Base-by-base conservation (phyloP, 768 basidiomycete genomes). In the Plicaturopsis crispa region DNA sequence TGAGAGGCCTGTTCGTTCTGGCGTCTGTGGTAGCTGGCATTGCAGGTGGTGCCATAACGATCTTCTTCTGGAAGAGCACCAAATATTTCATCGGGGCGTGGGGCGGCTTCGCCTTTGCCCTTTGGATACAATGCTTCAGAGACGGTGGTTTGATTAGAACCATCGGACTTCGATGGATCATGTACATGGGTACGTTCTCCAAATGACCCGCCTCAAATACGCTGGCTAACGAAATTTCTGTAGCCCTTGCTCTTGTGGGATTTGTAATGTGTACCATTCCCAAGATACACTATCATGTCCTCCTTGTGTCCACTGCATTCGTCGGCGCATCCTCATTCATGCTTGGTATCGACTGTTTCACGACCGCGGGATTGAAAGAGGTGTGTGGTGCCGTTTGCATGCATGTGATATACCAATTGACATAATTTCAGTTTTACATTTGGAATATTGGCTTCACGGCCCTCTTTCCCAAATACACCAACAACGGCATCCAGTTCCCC, bases 21-120 rank as follows among this genome's bases (percentile, higher is more conserved):
- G 76, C 91, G 0, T 81, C 70, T 43, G 62, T 75, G 12, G 75
- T 94, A 32, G 84, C 90, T 13, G 87, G 91, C 17, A 59, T 89
- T 41, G 80, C 82, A 37, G 89, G 88, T 20, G 91, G 91, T 24
- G 90, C 72, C 16, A 66, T 88, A 41, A 77, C 86, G 39, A 87
- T 94, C 48, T 93, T 97, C 68, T 91, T 93, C 57, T 94, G 84
- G 84, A 85, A 91, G 53, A 83, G 73, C 22, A 78, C 91, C 10
- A 80, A 83, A 48, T 93, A 90, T 59, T 77, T 82, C 47, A 66
- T 76, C n/a, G 66, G 68, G 1, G 70, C 69, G 1, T 65, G 72
- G 52, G 61, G 61, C 18, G 94, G 94, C 21, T 86, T 97, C 48
- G 80, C 87, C 11, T 57, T 96, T 41, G 91, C 72, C 19, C 72